Evolutionary conservation across 1,139 yeast genomes (phyloP), one percentile per base, ranked within the genome.

Genomic region (Suhomyces bribrorum): DNA sequence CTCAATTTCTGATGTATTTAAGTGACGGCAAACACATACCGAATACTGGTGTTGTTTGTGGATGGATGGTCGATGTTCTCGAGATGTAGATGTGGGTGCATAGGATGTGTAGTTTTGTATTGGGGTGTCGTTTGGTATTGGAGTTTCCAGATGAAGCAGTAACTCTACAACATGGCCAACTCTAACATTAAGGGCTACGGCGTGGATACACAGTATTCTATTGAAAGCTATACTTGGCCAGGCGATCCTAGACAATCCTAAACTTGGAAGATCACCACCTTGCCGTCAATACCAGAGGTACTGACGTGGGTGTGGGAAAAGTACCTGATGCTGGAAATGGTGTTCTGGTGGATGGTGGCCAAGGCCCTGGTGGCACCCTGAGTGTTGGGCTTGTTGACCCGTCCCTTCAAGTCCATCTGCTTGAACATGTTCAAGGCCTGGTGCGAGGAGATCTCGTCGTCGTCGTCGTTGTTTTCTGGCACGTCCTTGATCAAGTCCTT

Each of bases 341-440:
- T 83, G 66, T 90, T 92, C 63, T 90, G 97, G 64, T 92, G 98
- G 44, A 87, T 79, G 13, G 96, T 88, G 44, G 75, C 75, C 56
- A 85, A 73, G 35, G 77, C 78, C 39, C 76, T 73, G 26, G 63
- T 57, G 26, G 76, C 66, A 16, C 69, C 65, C 13, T 49, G 46
- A 36, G 46, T 45, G 32, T 49, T 46, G 18, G 71, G 65, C 45
- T 73, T 69, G 48, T 75, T 71, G 37, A 79, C 81, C 43, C 87
- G 77, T 40, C 98, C 98, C 73, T 89, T 90, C 62, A 92, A 77
- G 64, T 92, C 99, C 75, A 92, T 73, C 64, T 92, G 96, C 64
- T 89, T 84, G 69, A 94, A 94, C 92, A 92, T 88, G 66, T 86
- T 86, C 60, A 92, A 77, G 11, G 97, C 97, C 45, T 89, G 84